Base-by-base conservation (phyloP, 2,329 filamentous ascomycete species). In the Nemania diffusa region DNA sequence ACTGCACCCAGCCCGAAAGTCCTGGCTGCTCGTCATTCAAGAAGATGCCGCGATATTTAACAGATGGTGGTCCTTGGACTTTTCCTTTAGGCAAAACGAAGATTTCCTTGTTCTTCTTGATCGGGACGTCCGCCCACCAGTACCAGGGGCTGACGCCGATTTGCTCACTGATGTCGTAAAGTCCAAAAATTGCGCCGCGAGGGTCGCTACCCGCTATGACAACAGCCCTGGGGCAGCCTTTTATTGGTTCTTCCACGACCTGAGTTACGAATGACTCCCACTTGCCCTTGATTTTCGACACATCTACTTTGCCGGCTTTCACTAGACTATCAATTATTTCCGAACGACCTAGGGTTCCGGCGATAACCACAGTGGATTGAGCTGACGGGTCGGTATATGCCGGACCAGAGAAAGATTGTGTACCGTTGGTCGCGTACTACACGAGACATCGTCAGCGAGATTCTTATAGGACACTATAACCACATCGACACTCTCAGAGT, bases 81-180 rank as follows among this genome's bases (percentile, higher is more conserved):
- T 88, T 90, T 29, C 79, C 83, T 11, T 80, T 82, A 17, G 84
- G 78, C 13, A 88, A 76, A 5, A 86, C 85, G 69, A 85, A 90
- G 61, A 92, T 85, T 6, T 82, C 80, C 24, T 81, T 76, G 69
- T 85, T 83, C 67, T 82, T 79, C 59, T 84, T 82, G 1, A 84
- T 74, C 0, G 87, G 83, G 1, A 89, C 86, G 74, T 91, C 90
- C 5, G 89, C 88, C 83, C 87, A 91, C 81, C 85, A 91, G 78
- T 91, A 86, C 88, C 88, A 91, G 48, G 89, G 90, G 34, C 87
- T 90, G 13, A 92, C 89, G 27, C 91, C 91, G 64, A 92, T 92
- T 75, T 92, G 90, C 78, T 92, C 90, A 24, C 88, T 91, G 55
- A 92, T 78, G 70, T 90, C 89, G 78, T 93, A 93, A 22, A 91